Evolutionary conservation across 2,329 filamentous ascomycete genomes (phyloP), one percentile per base, ranked within the genome.

Genomic region (Tolypocladium tundrense): DNA sequence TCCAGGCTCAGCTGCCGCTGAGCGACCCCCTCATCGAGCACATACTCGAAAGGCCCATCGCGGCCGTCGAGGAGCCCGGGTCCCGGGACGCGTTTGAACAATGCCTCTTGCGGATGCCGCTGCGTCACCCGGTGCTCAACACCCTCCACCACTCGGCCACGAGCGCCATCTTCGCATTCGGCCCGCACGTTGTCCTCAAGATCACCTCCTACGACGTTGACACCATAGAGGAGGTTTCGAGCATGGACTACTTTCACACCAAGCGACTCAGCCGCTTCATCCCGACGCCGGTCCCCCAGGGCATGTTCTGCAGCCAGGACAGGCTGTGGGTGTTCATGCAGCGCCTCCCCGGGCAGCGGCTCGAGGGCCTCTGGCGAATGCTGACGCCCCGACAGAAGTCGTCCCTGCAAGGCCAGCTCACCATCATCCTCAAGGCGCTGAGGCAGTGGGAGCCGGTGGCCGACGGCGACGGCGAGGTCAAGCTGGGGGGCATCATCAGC

Each of bases 191-290:
- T 4, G 2, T 39, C 37, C 37, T 39, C 37, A 41, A 41, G 9
- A 16, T 41, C 14, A 3, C 4, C 2, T 14, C 13, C 39, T 16
- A 19, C 39, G 9, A 19, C 39, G 7, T 14, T 19, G 39, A 6
- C 5, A 19, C 7, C 14, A 9, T 41, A 4, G 19, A 10, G 6
- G 40, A n/a, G 6, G 8, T 41, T 10, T 8, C 7, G 7, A 10
- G 2, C 40, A 19, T 41, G 40, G 3, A n/a, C 16, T n/a, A 39
- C 10, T 4, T 39, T 14, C 3, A 8, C 40, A 6, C 7, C 19
- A 6, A 41, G 2, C 40, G 9, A 1, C 2, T 8, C 19, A 41
- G 0, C 19, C 1, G 2, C 14, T 3, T 19, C 19, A 4, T n/a
- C 40, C 40, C 40, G 5, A 4, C 19, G 40, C 40, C 40, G 7